Percentiles rank a stretch among this genome's conserved stretches.
Evolutionary conservation across 2,329 filamentous ascomycete genomes (phyloP).

Genomic region (Rugonectria rugulosa): DNA sequence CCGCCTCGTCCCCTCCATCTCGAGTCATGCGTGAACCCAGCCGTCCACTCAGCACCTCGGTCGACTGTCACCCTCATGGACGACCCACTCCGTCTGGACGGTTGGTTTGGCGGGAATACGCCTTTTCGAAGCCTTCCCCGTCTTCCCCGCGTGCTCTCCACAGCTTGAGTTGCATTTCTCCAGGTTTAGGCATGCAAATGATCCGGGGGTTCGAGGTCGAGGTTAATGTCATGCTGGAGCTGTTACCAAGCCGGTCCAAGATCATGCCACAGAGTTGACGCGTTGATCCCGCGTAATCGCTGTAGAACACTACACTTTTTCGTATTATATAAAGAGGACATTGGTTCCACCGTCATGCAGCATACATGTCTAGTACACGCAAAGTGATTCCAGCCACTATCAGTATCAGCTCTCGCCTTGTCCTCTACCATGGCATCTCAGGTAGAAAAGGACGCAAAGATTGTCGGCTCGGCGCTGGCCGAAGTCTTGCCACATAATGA

Average conservation of each 20-base stretch:
- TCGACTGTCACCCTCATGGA: slow-evolving; percentile 16
- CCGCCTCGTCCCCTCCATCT: not conserved
- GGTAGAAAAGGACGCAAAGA: slow-evolving; percentile 30
- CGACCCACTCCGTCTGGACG: slow-evolving; percentile 16
- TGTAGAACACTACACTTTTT: too few species aligned
- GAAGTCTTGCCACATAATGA: slow-evolving; percentile 48
- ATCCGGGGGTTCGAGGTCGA: slow-evolving; percentile 8
- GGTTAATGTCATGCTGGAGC: not conserved
- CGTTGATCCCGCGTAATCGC: not conserved
- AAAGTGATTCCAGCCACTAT: not conserved
- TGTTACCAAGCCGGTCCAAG: not conserved
- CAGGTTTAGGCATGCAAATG: slow-evolving; percentile 18
- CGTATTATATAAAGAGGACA: slow-evolving; percentile 3
- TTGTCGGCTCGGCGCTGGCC: slow-evolving; percentile 40
- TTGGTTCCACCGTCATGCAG: not conserved
- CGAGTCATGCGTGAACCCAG: slow-evolving; percentile 4
- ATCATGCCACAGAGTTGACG: slow-evolving; percentile 2
- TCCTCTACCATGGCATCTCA: slow-evolving; percentile 31
- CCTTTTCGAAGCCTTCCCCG: slow-evolving; percentile 9
- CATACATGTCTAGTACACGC: not conserved
- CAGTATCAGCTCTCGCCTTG: slow-evolving; percentile 4
- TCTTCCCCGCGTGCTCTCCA: slow-evolving; percentile 16
- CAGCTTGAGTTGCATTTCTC: slow-evolving; percentile 8
- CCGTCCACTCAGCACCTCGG: slow-evolving; percentile 5
- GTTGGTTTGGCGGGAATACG: not conserved